These are phyloP conservation scores for Clarireedia homoeocarpa DNA, from an alignment of 2,329 filamentous ascomycete genomes.

Conservation along the genomic window DNA sequence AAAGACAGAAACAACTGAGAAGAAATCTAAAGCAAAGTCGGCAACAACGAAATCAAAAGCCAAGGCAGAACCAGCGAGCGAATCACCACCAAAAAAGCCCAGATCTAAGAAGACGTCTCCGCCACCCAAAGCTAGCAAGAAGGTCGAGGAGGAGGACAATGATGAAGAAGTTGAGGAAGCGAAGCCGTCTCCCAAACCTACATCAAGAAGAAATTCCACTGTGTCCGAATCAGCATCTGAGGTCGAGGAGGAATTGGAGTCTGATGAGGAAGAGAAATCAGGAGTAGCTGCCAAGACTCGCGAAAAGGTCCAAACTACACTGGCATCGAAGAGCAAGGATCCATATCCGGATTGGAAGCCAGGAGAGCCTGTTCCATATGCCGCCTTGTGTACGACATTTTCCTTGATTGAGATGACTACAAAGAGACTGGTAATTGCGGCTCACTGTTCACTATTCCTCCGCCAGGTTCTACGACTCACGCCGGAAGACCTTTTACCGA, in stretches of 20 bases:
- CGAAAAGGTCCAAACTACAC: conserved; percentile 70
- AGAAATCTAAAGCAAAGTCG: conserved; percentile 2
- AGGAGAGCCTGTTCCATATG: conserved; percentile 85
- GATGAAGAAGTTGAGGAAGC: conserved; percentile 35
- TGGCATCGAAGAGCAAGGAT: conserved; percentile 63
- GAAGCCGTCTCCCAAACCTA: conserved; percentile 21
- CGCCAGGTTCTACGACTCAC: conserved; percentile 91
- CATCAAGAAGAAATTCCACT: conserved; percentile 19
- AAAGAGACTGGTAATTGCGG: conserved; percentile 80
- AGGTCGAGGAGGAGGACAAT: conserved; percentile 17
- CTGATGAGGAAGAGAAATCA: conserved; percentile 57
- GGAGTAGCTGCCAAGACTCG: conserved; percentile 66
- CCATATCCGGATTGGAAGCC: conserved; percentile 94
- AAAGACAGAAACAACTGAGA: conserved; percentile 37
- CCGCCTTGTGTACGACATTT: conserved; percentile 88
- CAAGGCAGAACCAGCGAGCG: conserved; percentile 11
- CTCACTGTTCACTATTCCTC: conserved; percentile 84
- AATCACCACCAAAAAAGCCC: conserved; percentile 11
- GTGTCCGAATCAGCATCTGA: conserved; percentile 38
- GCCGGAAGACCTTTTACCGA: conserved; percentile 78
- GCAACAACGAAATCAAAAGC: conserved; percentile 5
- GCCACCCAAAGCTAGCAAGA: conserved; percentile 11
- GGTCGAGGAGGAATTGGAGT: conserved; percentile 34
- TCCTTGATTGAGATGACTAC: conserved; percentile 92
- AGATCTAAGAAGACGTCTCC: conserved; percentile 13